Evolutionary conservation across 345 rosid genomes (phyloP), one percentile per base, ranked within the genome.

Genomic region (Eucalyptus polybractea): DNA sequence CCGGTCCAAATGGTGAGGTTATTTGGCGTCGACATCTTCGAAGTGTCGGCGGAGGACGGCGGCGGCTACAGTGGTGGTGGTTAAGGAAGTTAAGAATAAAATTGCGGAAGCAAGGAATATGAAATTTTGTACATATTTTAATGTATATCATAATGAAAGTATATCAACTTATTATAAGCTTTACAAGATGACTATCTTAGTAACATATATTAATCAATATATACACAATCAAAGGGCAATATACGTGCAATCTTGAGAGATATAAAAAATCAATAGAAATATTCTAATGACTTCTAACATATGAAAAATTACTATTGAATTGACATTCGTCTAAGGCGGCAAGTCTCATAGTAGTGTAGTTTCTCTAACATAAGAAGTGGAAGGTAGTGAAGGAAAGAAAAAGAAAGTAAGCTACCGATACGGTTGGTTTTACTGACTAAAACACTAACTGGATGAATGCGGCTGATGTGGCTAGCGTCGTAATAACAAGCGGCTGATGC

Each of bases 1-100:
- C 91, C 94, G 91, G 94, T 94, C 50, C 94, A 93, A 89, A 91
- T 94, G 91, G 91, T 97, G 58, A 91, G 97, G 89, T 88, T 97
- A 86, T 97, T 97, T 19, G 99, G 99, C 27, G 99, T 97, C 76
- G 11, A 90, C 54, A 87, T 90, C 47, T 56, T 90, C 49, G 31
- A 58, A 37, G 85, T 65, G 51, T 60, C 4, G 24, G 24, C 44
- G 6, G 42, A 19, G 24, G 80, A 7, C 13, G 4, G 24, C 13
- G 44, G 27, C 5, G 92, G 33, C 33, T 83, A 86, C 86, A 90
- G 83, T 53, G 89, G 91, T 11, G 91, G 87, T 37, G 93, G 93
- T 51, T 92, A 91, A 13, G 86, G 90, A 91, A 87, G 88, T 29
- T 29, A 62, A 62, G 69, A 62, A 62, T 27, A 62, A 62, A 29